phyloP scores from a whole-genome alignment of 2,329 filamentous ascomycete genomes.

The Monosporascus ibericus region DNA sequence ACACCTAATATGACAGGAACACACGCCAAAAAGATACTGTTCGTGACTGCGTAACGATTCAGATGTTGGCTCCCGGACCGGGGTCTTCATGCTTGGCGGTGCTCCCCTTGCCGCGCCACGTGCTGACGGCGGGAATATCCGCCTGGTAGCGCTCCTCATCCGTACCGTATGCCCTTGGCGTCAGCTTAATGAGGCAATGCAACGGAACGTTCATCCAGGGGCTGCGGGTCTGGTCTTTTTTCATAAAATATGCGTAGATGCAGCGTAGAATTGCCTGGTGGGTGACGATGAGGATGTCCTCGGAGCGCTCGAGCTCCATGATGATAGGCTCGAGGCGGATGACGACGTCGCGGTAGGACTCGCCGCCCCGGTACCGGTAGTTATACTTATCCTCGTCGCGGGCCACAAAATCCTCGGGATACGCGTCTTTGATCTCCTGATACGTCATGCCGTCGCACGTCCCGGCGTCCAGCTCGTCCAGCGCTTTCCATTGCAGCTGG shows the following conservation, averaged over 20 bases:
- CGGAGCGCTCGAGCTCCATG: conserved; percentile 94
- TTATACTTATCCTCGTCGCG: conserved; percentile 99
- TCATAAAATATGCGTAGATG: conserved; percentile 99
- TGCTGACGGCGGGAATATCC: conserved; percentile 92
- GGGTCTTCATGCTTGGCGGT: conserved; percentile 77
- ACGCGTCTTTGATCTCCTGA: conserved; percentile 84
- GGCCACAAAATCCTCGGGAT: conserved; percentile 90
- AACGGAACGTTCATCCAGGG: conserved; percentile 99
- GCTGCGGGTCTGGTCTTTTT: conserved; percentile 83
- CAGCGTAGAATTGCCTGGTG: conserved; percentile 95
- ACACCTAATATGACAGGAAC: no score
- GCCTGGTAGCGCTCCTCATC: conserved; percentile 83
- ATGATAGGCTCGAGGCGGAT: conserved; percentile 98
- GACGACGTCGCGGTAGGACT: conserved; percentile 93
- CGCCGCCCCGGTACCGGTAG: conserved; percentile 94
- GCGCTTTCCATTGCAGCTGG: conserved; percentile 96
- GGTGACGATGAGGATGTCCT: conserved; percentile 96
- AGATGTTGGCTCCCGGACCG: conserved; percentile 17
- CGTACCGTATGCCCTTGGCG: conserved; percentile 88
- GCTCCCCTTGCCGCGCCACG: conserved; percentile 90
- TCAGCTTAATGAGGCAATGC: conserved; percentile 94
- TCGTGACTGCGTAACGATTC: no score
- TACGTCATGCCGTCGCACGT: conserved; percentile 97
- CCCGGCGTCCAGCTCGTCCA: conserved; percentile 94
- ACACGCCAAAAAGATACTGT: no score